Conservation (phyloP, 179 eudicot species). For the Heliamphora pulchella region DNA sequence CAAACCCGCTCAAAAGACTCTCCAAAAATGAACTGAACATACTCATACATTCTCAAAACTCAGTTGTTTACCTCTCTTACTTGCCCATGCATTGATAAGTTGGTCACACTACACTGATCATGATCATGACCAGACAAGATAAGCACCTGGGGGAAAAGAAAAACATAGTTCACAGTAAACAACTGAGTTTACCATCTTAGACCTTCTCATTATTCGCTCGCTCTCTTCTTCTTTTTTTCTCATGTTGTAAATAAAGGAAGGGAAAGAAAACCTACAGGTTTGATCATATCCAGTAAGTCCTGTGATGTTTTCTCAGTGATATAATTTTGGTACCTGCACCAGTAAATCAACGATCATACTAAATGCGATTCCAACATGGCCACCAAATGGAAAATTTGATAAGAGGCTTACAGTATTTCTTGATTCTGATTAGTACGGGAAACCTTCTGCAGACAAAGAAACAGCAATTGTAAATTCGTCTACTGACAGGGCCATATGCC, state of each 20-base stretch:
- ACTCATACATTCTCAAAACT: background rate
- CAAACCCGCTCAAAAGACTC: no score
- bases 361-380: background rate
- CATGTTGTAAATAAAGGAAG: background rate
- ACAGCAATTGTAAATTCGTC: conserved; percentile 30
- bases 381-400: conserved; percentile 2
- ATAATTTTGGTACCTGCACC: conserved; percentile 89
- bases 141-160: conserved; percentile 46
- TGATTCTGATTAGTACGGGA: conserved; percentile 36
- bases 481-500: conserved; percentile 10
- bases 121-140: conserved; percentile 96
- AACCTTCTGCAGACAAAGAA: conserved; percentile 58
- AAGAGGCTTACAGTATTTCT: conserved; percentile 55
- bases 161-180: conserved; percentile 2
- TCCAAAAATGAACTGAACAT: background rate
- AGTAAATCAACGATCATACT: conserved; percentile 18
- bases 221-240: background rate
- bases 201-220: background rate
- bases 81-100: conserved; percentile 42
- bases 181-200: no score
- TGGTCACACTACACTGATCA: conserved; percentile 84
- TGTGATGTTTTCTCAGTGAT: conserved; percentile 52
- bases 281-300: conserved; percentile 47
- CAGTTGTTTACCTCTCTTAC: conserved; percentile 58
- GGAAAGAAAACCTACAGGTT: conserved; percentile 54